These are phyloP conservation scores for Yarrowia alimentaria DNA, from an alignment of 805 yeast genomes.

Conservation along the genomic window DNA sequence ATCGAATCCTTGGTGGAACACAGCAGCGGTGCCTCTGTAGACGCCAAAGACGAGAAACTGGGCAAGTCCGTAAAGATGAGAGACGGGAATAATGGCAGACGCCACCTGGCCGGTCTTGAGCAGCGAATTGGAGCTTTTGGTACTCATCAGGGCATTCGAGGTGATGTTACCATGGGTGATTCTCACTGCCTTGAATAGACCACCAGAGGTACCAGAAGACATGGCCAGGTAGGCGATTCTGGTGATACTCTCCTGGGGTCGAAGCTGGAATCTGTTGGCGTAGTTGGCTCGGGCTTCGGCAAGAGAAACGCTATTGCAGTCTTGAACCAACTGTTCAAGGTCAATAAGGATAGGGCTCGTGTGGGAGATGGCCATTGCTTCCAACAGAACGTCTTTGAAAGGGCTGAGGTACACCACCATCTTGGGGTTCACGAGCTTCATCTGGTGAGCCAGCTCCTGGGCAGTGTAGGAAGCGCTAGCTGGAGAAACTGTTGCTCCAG, in stretches of 20 bases:
- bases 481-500: conserved; percentile 11
- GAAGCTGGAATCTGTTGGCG: not conserved
- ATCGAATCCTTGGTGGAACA: conserved; percentile 40
- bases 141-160: conserved; percentile 43
- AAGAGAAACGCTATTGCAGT: not conserved
- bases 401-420: not conserved
- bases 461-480: not conserved
- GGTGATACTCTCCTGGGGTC: not conserved
- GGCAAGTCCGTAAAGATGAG: conserved; percentile 38
- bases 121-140: conserved; percentile 37
- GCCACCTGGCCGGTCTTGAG: conserved; percentile 1
- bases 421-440: not conserved
- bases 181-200: conserved; percentile 71
- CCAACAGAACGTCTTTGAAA: not conserved
- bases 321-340: not conserved
- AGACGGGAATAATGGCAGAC: conserved; percentile 38
- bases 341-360: not conserved
- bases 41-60: conserved; percentile 35
- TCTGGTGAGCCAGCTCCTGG: conserved; percentile 5
- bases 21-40: conserved; percentile 32
- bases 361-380: not conserved
- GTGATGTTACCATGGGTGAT: conserved; percentile 57
- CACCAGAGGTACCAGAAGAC: conserved; percentile 48
- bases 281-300: not conserved
- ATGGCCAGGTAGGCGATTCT: conserved; percentile 37